Conservation (phyloP, 1,284 basidiomycete species). For the Ganoderma multipileum region DNA sequence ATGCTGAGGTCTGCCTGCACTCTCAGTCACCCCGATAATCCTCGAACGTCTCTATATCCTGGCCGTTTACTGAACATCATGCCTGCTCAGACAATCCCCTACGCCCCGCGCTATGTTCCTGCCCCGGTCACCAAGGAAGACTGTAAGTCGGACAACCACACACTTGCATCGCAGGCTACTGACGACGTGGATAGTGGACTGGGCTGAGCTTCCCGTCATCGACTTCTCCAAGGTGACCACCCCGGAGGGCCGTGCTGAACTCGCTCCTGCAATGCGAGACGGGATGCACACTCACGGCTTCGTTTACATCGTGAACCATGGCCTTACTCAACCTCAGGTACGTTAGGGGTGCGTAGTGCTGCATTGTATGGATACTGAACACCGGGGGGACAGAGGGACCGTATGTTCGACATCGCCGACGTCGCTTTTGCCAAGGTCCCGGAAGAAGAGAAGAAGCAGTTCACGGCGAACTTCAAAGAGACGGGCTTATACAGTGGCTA, state of each 20-base stretch:
- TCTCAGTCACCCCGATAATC: not conserved
- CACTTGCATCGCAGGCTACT: not conserved
- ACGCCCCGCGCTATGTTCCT: constrained; percentile 43
- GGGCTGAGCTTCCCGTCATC: constrained; percentile 69
- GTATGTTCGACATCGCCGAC: constrained; percentile 71
- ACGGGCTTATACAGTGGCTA: constrained; percentile 67
- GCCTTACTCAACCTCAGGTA: constrained; percentile 53
- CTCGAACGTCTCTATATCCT: not conserved
- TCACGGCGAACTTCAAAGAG: constrained; percentile 54
- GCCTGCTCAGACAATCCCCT: constrained; percentile 21
- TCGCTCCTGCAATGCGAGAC: constrained; percentile 57
- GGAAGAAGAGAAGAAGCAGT: constrained; percentile 63
- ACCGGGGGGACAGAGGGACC: constrained; percentile 34
- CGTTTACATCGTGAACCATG: constrained; percentile 68
- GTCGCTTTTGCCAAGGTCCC: constrained; percentile 60
- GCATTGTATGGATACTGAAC: not conserved
- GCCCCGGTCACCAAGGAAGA: constrained; percentile 42
- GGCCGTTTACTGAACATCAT: constrained; percentile 1
- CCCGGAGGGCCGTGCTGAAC: constrained; percentile 51
- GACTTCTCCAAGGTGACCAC: constrained; percentile 60
- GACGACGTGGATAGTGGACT: constrained; percentile 50
- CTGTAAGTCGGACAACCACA: constrained; percentile 36
- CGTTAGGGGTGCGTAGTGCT: not conserved
- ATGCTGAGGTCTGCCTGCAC: not conserved
- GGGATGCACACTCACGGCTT: constrained; percentile 68